Conservation (phyloP, 371 early-diverging fungal species). For the Circinella umbellata region DNA sequence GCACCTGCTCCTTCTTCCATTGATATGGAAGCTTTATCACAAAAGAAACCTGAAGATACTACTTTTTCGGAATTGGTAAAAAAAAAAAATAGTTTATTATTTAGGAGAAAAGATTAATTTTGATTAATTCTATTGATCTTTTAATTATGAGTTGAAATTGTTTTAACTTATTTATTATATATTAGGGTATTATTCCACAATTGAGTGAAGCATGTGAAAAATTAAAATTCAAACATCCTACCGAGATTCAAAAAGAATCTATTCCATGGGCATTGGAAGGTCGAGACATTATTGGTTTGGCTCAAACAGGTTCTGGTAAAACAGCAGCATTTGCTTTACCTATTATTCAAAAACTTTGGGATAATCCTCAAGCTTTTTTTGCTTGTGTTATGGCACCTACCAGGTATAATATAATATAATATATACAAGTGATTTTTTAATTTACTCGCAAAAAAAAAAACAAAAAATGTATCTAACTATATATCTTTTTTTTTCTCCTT, state of each 20-base stretch:
- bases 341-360: conserved; percentile 91
- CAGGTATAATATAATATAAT: conserved; percentile 67
- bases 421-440: no score
- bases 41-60: conserved; percentile 33
- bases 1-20: conserved; percentile 12
- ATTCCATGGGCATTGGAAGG: conserved; percentile 92
- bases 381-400: conserved; percentile 98
- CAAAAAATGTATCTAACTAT: background rate
- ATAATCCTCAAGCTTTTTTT: conserved; percentile 88
- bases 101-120: background rate
- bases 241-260: conserved; percentile 91
- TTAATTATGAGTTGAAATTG: no score
- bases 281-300: conserved; percentile 94
- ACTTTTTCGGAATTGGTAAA: conserved; percentile 34
- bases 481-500: background rate
- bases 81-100: background rate
- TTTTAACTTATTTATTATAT: background rate
- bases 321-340: conserved; percentile 98
- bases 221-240: conserved; percentile 89
- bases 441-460: no score
- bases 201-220: conserved; percentile 89
- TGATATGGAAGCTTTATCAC: conserved; percentile 29
- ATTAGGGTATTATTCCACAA: conserved; percentile 83
- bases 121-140: background rate
- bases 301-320: conserved; percentile 97